Percentiles rank a stretch among this genome's conserved stretches.
Evolutionary conservation across 176 grass and related monocot genomes (phyloP).

Genomic region (Lolium rigidum): DNA sequence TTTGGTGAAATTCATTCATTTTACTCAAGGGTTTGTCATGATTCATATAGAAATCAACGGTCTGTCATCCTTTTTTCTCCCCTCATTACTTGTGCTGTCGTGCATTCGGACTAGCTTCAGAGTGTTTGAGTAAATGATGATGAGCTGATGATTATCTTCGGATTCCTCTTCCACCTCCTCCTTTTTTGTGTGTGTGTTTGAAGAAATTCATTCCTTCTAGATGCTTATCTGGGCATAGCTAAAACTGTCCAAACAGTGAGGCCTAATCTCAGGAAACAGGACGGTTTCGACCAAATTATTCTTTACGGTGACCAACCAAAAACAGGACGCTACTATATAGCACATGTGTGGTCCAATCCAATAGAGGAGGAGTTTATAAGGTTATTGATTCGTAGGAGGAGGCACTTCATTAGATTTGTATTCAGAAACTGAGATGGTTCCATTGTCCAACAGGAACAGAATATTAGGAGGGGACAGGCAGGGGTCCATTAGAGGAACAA

Average conservation of each 20-base stretch:
- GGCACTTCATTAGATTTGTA: neutral
- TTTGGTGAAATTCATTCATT: neutral
- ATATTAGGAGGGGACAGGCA: slow-evolving; percentile 44
- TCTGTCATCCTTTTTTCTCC: slow-evolving; percentile 6
- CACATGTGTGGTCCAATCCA: slow-evolving; percentile 18
- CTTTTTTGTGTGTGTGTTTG: neutral
- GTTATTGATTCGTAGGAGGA: neutral
- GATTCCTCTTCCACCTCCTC: too few species aligned
- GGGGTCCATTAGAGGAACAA: slow-evolving; percentile 44
- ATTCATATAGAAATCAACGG: too few species aligned
- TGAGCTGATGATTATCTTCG: slow-evolving; percentile 21
- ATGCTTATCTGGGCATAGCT: slow-evolving; percentile 5
- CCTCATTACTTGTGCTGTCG: neutral
- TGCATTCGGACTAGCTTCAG: neutral
- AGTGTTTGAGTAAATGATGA: slow-evolving; percentile 21
- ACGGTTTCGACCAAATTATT: neutral
- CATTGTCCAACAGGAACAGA: slow-evolving; percentile 34
- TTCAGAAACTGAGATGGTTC: slow-evolving; percentile 35
- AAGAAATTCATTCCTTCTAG: neutral
- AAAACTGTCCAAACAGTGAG: slow-evolving; percentile 7
- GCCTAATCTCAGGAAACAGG: neutral
- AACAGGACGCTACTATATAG: neutral
- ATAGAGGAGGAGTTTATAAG: neutral
- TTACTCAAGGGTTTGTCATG: neutral
- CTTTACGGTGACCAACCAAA: neutral